Evolutionary conservation across 2,329 filamentous ascomycete species (phyloP), one percentile per base, ranked within the genome.

Genomic region (Fusarium multiceps): DNA sequence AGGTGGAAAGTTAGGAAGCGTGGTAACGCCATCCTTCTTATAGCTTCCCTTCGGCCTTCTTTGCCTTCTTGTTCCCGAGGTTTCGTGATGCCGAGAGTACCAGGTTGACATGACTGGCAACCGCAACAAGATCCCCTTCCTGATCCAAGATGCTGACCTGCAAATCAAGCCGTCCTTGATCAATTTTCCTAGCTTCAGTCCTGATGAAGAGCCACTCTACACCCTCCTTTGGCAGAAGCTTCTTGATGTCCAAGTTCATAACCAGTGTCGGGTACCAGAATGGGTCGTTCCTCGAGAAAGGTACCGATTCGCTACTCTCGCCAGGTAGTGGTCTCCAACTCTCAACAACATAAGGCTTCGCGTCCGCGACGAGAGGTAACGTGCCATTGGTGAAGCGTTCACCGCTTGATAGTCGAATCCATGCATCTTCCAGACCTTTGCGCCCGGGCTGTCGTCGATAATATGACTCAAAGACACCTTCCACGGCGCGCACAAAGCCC

Each of bases 261-360:
- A 20, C 48, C 2, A 51, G 32, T 9, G 48, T 51, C 7, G 48
- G 48, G 21, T 40, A 51, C 48, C 48, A 51, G 16, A 51, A 51
- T 27, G 32, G 6, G 5, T 40, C 21, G 2, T 51, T 20, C 6
- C 32, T 40, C 3, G 32, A 27, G 12, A 51, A 51, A 27, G 48
- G 18, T 2, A 13, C 10, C 18, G 8, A 21, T 3, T 13, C 4
- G 6, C 11, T 51, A 0, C 34, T 18, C 10, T 13, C 12, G 3
- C 7, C 18, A 7, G 21, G 48, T 1, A 27, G 8, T 7, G 18
- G 23, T 6, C 48, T 40, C 48, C 48, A 51, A 5, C 21, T 18
- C 12, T 51, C 48, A 27, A 51, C 48, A 12, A 51, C 21, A n/a
- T 51, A 40, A 2, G 48, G 48, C 8, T 51, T 51, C 8, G 48